Evolutionary conservation across 2,329 filamentous ascomycete species (phyloP), one percentile per base, ranked within the genome.

Genomic region (Neofusicoccum umdonicola): DNA sequence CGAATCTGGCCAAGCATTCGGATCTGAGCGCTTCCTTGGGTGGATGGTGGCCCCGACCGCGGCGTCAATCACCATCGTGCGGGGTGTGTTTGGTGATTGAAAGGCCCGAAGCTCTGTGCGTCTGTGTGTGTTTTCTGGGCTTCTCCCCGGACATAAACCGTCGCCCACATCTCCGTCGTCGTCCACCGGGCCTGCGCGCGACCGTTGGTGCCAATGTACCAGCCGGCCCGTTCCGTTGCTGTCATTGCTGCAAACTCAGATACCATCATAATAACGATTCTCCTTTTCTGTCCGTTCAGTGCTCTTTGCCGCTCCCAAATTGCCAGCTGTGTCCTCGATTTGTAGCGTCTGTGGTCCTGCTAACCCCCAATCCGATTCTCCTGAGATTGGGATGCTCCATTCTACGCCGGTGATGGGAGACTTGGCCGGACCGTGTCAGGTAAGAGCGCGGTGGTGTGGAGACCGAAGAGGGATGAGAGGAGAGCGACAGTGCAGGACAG

Each of bases 321-420:
- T 35, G n/a, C 50, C 50, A 37, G 50, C 27, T 5, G 27, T 7
- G 27, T 31, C 27, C 27, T 31, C 27, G 27, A 31, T 31, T 31
- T 31, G 27, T 31, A 5, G 27, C 4, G 39, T 50, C 47, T 34
- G 50, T 52, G 50, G 15, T 52, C 31, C 19, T 52, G 8, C 47
- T 48, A 12, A 35, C 22, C 15, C 27, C 47, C 5, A n/a, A n/a
- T 12, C 15, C 11, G 17, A 19, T 8, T 31, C 27, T 15, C 7
- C 27, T 19, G 56, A 45, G 56, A 45, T 60, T 60, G 42, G n/a
- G 42, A 60, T 60, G 27, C 56, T 47, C 56, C 41, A 6, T n/a
- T 31, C 22, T 37, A 15, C 4, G 42, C 27, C 31, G 8, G 41
- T 19, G 17, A 17, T 8, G 15, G 27, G 27, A 31, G 54, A 58